These are phyloP conservation scores for Pseudogymnoascus sp. DNA, from an alignment of 2,329 filamentous ascomycete genomes.

Conservation along the genomic window DNA sequence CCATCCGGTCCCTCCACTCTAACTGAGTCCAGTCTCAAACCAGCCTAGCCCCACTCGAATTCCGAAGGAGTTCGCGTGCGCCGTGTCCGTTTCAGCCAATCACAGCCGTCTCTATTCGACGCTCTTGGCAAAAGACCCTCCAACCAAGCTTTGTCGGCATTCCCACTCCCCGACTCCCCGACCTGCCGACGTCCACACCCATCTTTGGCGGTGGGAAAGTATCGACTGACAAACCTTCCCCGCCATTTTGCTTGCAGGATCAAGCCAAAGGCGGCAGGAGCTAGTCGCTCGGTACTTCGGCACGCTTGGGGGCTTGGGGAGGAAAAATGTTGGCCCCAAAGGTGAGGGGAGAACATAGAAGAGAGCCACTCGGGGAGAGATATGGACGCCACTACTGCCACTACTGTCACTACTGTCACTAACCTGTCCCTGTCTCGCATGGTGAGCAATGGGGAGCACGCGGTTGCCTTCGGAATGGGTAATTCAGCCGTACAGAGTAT, in stretches of 20 bases:
- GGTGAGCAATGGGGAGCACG: not conserved
- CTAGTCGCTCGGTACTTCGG: not conserved
- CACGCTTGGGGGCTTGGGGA: not conserved
- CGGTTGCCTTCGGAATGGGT: not conserved
- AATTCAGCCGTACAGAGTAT: not conserved
- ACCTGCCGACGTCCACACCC: not conserved
- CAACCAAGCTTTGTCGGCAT: conserved; percentile 7
- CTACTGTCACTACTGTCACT: not conserved
- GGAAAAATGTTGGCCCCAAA: not conserved
- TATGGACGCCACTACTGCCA: not conserved
- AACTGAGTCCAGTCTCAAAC: not conserved
- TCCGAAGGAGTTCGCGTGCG: not conserved
- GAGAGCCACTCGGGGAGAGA: not conserved
- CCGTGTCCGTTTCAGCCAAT: not conserved
- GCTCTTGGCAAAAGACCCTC: not conserved
- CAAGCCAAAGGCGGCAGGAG: not conserved
- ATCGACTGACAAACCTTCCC: not conserved
- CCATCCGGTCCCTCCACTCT: not conserved
- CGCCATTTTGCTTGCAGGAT: not conserved
- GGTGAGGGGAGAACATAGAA: not conserved
- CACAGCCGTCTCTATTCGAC: not conserved
- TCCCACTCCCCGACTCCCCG: not conserved
- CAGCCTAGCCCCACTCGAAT: not conserved
- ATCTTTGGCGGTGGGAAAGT: not conserved
- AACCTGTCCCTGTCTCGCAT: not conserved